A percentile compares a stretch with the other conserved stretches of the same genome.
Evolutionary conservation across 2,329 filamentous ascomycete genomes (phyloP).

Genomic region (Rhynchosporium secalis): DNA sequence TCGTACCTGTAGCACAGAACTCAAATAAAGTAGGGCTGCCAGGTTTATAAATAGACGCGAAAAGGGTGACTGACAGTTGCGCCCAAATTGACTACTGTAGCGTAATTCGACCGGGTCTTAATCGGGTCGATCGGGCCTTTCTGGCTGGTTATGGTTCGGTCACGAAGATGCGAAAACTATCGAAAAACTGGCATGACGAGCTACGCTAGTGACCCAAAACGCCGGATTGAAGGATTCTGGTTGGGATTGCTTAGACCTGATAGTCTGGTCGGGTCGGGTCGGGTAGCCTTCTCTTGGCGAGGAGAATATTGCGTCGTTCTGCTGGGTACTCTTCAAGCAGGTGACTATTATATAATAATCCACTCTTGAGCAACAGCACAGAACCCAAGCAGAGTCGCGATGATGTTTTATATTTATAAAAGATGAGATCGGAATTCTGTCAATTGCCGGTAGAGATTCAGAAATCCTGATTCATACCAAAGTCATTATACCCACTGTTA

Average conservation of each 20-base stretch:
- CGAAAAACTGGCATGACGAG: not conserved
- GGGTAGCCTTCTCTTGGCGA: too few species aligned
- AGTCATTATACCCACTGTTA: too few species aligned
- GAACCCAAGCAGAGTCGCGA: too few species aligned
- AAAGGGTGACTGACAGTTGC: not conserved
- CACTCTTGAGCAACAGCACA: too few species aligned
- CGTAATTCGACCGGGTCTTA: not conserved
- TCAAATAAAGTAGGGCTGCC: not conserved
- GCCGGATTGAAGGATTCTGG: not conserved
- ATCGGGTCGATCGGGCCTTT: not conserved
- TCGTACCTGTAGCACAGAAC: too few species aligned
- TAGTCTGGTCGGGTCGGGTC: not conserved
- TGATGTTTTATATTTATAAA: too few species aligned
- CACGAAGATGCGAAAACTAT: not conserved
- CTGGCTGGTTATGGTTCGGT: not conserved
- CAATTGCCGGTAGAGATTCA: too few species aligned
- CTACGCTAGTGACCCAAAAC: not conserved
- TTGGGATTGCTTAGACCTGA: not conserved
- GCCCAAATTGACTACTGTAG: not conserved
- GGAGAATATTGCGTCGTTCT: too few species aligned
- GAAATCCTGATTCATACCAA: too few species aligned
- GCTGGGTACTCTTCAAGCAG: too few species aligned
- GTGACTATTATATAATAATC: too few species aligned
- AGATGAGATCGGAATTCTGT: too few species aligned
- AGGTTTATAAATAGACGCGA: conserved; percentile 6